Evolutionary conservation across 148 eudicot genomes (phyloP), one percentile per base, ranked within the genome.

Genomic region (Polygonum aviculare): DNA sequence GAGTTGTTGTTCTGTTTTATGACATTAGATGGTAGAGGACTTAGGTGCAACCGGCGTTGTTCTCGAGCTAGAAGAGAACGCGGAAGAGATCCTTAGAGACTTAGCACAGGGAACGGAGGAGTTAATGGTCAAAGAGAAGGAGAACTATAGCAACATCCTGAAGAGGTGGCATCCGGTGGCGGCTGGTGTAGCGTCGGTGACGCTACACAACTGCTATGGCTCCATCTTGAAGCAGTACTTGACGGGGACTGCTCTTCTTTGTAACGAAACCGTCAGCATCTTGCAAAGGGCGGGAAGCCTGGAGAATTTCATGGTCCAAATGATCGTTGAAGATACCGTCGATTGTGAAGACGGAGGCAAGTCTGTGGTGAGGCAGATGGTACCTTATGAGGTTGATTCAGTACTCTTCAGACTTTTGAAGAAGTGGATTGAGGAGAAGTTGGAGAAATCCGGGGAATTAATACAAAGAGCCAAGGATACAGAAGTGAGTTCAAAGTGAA

Each of bases 331-430:
- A 80, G 99, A 92, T 77, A 86, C 93, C 3, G 89, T 78, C 31
- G 97, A 91, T 16, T 88, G 96, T 38, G 91, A 92, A 79, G 97
- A 92, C 81, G 96, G 96, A 22, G 97, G 94, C 18, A 95, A 88
- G 76, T 60, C 90, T 0, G 84, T 89, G 57, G 92, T 91, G 74
- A 80, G 89, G 75, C 94, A 95, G 80, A 95, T 95, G 96, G 85
- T 85, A 38, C 97, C 94, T 3, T 95, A 87, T 75, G 97, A 95
- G 67, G 92, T 91, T 71, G 99, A 95, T 76, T 84, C 94, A 4
- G 69, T 90, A 69, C 88, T 92, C 50, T 44, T 83, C 2, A 87
- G 79, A 49, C 84, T 84, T 54, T 59, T 95, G 79, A 86, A 86
- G 77, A 84, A 91, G 47, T 95, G 96, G 97, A 87, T 89, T 60